Percentiles rank a stretch among this genome's conserved stretches.
These are phyloP conservation scores for Populus trichocarpa DNA, from an alignment of 441 rosid species.

Conservation along the genomic window DNA sequence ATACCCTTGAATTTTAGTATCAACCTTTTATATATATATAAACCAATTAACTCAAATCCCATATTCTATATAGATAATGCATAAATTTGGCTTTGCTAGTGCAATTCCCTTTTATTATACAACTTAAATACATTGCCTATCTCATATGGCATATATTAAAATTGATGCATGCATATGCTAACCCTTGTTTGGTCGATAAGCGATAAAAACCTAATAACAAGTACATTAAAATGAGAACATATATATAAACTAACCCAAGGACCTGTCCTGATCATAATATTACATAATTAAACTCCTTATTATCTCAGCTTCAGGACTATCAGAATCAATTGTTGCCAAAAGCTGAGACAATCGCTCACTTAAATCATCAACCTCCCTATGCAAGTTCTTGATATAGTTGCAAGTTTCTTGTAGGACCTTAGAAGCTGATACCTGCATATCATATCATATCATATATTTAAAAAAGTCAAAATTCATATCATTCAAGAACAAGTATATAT, in stretches of 20 bases:
- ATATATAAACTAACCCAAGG: neutral
- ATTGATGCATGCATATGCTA: constrained; percentile 5
- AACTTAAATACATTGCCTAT: constrained; percentile 23
- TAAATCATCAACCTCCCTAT: constrained; percentile 76
- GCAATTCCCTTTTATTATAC: constrained; percentile 38
- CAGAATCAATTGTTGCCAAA: constrained; percentile 65
- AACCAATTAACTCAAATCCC: neutral
- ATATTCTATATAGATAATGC: neutral
- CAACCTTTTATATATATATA: neutral
- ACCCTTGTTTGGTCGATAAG: constrained; percentile 26
- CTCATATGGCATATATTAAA: constrained; percentile 12
- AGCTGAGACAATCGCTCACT: constrained; percentile 87
- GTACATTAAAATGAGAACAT: constrained; percentile 3
- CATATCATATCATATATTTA: neutral
- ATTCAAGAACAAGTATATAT: neutral
- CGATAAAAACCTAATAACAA: constrained; percentile 25
- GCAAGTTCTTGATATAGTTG: constrained; percentile 74
- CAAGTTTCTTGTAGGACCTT: constrained; percentile 92
- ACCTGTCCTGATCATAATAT: constrained; percentile 4
- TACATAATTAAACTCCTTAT: constrained; percentile 76
- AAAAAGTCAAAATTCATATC: constrained; percentile 9
- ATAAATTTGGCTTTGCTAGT: constrained; percentile 27
- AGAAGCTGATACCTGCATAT: constrained; percentile 69
- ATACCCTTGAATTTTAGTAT: too few species aligned
- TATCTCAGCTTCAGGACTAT: constrained; percentile 83